phyloP scores from a whole-genome alignment of 495 filamentous ascomycete genomes.

The Neurospora hispaniola region DNA sequence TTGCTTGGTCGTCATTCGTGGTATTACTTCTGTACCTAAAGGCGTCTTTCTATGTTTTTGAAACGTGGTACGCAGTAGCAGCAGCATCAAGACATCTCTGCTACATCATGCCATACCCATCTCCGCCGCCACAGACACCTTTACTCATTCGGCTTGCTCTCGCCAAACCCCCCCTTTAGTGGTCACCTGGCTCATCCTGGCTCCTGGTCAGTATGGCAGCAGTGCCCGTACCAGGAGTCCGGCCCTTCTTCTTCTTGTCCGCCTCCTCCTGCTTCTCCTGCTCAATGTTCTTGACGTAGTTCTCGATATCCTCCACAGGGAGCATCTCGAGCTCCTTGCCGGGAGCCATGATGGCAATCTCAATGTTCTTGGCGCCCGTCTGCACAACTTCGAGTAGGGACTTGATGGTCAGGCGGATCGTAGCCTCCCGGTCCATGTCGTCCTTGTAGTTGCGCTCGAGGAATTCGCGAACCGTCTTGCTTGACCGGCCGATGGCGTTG shows the following conservation, averaged over 20 bases:
- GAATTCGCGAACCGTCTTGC: conserved; percentile 97
- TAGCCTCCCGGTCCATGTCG: conserved; percentile 90
- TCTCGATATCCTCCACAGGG: conserved; percentile 87
- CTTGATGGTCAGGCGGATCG: conserved; percentile 96
- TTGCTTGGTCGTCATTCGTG: neutral
- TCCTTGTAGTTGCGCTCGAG: conserved; percentile 96
- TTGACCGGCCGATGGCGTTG: conserved; percentile 94
- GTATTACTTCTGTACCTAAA: neutral
- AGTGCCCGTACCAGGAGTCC: conserved; percentile 63
- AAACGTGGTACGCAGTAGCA: neutral
- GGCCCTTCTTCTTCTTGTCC: conserved; percentile 85
- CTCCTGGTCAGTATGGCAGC: conserved; percentile 67
- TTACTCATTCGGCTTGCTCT: neutral
- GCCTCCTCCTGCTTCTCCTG: conserved; percentile 98
- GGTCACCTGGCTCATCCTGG: conserved; percentile 34
- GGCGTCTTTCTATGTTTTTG: neutral
- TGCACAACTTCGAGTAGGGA: conserved; percentile 96
- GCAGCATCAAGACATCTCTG: neutral
- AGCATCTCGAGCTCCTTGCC: conserved; percentile 89
- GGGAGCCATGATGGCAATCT: conserved; percentile 98
- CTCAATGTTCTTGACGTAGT: conserved; percentile 96
- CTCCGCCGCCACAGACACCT: neutral
- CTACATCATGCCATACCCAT: neutral
- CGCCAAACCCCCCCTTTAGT: conserved; percentile 6
- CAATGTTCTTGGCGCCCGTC: conserved; percentile 98